phyloP scores from a whole-genome alignment of 179 eudicot species.

The Dionaea muscipula region DNA sequence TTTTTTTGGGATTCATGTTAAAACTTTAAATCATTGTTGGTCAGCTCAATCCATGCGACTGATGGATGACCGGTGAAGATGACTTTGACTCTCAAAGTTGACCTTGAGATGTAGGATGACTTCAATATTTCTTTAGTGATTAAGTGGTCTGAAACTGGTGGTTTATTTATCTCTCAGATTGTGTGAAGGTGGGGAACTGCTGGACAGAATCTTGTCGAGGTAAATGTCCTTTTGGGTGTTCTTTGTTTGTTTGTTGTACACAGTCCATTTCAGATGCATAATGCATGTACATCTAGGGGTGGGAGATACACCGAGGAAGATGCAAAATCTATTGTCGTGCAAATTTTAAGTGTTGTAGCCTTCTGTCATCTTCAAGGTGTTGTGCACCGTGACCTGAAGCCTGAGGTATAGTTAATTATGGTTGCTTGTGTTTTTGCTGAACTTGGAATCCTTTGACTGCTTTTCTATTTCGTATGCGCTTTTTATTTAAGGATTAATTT shows the following conservation, averaged over 20 bases:
- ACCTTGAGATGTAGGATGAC: no score
- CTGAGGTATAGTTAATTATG: constrained; percentile 24
- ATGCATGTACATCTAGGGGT: constrained; percentile 22
- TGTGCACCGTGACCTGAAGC: constrained; percentile 45
- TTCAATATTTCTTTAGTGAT: background rate
- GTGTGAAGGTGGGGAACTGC: constrained; percentile 41
- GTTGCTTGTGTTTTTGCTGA: background rate
- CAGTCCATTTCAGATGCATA: constrained; percentile 1
- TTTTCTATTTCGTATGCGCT: background rate
- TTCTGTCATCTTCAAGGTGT: constrained; percentile 49
- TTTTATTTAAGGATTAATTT: background rate
- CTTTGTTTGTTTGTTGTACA: background rate
- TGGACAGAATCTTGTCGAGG: constrained; percentile 44
- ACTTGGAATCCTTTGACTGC: no score
- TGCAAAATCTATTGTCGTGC: constrained; percentile 31
- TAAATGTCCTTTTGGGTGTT: constrained; percentile 8
- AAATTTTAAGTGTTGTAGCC: constrained; percentile 33
- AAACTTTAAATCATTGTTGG: no score
- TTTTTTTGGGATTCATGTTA: no score
- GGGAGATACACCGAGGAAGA: constrained; percentile 41
- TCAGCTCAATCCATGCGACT: no score
- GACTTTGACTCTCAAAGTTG: no score
- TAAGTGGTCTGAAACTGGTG: background rate
- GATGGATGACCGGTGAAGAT: no score
- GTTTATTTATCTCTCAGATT: constrained; percentile 16